Conservation (phyloP, 2,329 filamentous ascomycete species). For the Botrytis paeoniae region DNA sequence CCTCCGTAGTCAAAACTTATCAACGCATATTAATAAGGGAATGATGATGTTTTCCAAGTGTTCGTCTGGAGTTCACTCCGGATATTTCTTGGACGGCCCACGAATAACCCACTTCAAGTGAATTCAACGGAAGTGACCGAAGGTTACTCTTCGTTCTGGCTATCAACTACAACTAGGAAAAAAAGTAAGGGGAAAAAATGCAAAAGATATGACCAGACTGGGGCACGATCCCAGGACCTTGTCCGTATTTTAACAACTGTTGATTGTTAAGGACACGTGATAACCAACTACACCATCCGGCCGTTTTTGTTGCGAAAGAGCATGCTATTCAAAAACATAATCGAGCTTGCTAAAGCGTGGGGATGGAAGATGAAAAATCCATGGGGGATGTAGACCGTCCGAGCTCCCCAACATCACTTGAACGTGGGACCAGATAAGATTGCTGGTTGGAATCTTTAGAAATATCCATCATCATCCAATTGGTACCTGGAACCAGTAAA, state of each 20-base stretch:
- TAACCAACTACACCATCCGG: slow-evolving; percentile 19
- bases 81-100: neutral
- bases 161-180: too few relatives aligned
- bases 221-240: slow-evolving; percentile 18
- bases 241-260: slow-evolving; percentile 7
- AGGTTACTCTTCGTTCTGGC: neutral
- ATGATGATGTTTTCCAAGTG: neutral
- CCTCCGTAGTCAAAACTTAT: neutral
- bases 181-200: neutral
- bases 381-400: neutral
- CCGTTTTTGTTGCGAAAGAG: accelerated
- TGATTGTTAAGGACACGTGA: slow-evolving; percentile 16
- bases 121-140: neutral
- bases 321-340: neutral
- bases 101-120: neutral
- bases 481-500: neutral
- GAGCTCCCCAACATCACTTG: neutral
- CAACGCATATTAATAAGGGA: neutral
- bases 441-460: neutral
- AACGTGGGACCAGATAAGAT: neutral
- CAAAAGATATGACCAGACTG: slow-evolving; percentile 10
- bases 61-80: neutral
- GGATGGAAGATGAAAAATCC: neutral
- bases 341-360: neutral
- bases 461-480: neutral